Evolutionary conservation across 1,284 basidiomycete genomes (phyloP).

Genomic region (Rhizoctonia solani): DNA sequence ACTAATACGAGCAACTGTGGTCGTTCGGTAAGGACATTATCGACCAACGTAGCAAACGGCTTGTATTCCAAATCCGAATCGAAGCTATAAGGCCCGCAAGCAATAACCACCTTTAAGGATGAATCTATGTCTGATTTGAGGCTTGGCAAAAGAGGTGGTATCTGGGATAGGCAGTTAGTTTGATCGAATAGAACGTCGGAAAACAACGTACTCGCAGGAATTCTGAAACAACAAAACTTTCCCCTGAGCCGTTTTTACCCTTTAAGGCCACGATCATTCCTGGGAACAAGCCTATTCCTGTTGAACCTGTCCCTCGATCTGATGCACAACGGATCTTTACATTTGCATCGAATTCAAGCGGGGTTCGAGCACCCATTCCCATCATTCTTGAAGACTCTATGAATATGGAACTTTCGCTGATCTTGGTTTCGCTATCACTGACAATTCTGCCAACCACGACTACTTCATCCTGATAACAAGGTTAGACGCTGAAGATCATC

Average conservation of each 20-base stretch:
- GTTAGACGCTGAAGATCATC: neutral
- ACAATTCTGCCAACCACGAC: constrained; percentile 82
- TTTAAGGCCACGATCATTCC: constrained; percentile 88
- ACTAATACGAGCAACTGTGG: constrained; percentile 84
- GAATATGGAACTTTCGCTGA: constrained; percentile 71
- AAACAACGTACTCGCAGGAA: constrained; percentile 71
- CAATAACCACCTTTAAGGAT: constrained; percentile 52
- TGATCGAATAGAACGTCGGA: neutral
- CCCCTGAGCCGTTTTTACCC: constrained; percentile 89
- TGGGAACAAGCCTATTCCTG: constrained; percentile 82
- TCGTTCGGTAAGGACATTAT: constrained; percentile 59
- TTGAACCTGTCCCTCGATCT: constrained; percentile 55
- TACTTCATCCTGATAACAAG: constrained; percentile 63
- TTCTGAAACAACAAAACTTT: constrained; percentile 83
- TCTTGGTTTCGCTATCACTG: constrained; percentile 71
- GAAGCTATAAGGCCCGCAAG: constrained; percentile 80
- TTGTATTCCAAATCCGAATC: constrained; percentile 78
- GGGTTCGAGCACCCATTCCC: constrained; percentile 71
- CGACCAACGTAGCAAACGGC: constrained; percentile 65
- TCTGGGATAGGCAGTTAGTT: constrained; percentile 36
- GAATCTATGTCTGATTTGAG: constrained; percentile 47
- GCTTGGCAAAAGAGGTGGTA: constrained; percentile 40
- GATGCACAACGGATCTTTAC: constrained; percentile 69
- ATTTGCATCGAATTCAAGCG: constrained; percentile 68
- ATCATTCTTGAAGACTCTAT: constrained; percentile 83